Evolutionary conservation across 164 flowering plant species (phyloP).

Genomic region (Magnolia sinica): DNA sequence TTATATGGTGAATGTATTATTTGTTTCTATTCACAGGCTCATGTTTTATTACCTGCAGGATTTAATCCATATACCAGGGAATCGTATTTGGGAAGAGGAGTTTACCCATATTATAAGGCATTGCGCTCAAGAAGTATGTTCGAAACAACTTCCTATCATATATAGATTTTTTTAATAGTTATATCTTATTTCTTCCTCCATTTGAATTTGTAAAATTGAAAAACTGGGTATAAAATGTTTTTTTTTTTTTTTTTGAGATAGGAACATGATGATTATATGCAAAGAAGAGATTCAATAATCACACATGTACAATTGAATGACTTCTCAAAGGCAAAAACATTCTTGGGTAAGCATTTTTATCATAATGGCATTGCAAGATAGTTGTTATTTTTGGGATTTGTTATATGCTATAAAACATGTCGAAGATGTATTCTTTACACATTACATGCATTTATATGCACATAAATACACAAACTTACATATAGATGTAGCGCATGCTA

Average conservation of each 20-base stretch:
- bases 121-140: slow-evolving; percentile 20
- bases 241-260: background rate
- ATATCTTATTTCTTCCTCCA: background rate
- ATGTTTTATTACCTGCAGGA: slow-evolving; percentile 20
- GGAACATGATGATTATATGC: slow-evolving; percentile 19
- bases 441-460: no score
- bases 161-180: background rate
- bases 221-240: background rate
- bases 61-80: slow-evolving; percentile 21
- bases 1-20: no score
- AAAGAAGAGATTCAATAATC: slow-evolving; percentile 11
- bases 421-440: no score
- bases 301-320: slow-evolving; percentile 11
- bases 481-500: no score
- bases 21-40: no score
- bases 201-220: background rate
- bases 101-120: slow-evolving; percentile 17
- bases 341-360: slow-evolving; percentile 19
- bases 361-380: background rate
- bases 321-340: slow-evolving; percentile 25
- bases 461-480: no score
- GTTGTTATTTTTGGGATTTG: no score
- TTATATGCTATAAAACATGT: no score
- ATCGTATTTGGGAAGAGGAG: slow-evolving; percentile 26
- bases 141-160: background rate